Conservation (phyloP, 768 basidiomycete genomes). For the Boletus rufocinnamomeus region DNA sequence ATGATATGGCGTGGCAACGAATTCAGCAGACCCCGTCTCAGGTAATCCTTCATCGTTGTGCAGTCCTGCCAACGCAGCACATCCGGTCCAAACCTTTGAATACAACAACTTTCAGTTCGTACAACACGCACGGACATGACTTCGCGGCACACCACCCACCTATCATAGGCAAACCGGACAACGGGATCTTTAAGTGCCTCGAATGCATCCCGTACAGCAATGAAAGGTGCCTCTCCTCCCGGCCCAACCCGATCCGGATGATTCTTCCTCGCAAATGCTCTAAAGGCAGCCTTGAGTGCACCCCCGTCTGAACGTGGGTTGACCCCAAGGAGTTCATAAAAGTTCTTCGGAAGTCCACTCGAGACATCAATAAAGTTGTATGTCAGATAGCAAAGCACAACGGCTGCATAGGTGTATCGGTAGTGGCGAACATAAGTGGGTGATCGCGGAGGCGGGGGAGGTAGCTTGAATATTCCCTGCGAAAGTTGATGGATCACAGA, state of each 20-base stretch:
- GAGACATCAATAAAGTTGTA: conserved; percentile 66
- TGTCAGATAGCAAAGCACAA: conserved; percentile 64
- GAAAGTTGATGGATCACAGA: conserved; percentile 44
- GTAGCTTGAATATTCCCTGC: conserved; percentile 33
- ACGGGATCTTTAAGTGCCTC: conserved; percentile 78
- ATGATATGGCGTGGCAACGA: conserved; percentile 69
- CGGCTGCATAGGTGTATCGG: conserved; percentile 59
- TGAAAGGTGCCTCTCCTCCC: conserved; percentile 63
- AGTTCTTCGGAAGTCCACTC: conserved; percentile 63
- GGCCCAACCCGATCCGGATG: conserved; percentile 76
- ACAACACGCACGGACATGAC: not conserved
- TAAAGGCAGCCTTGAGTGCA: conserved; percentile 70
- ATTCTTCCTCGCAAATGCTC: conserved; percentile 68
- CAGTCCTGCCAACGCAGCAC: conserved; percentile 69
- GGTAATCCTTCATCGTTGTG: conserved; percentile 67
- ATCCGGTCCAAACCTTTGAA: conserved; percentile 71
- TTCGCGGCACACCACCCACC: conserved; percentile 45
- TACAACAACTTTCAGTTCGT: not conserved
- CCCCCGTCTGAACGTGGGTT: conserved; percentile 61
- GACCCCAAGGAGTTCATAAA: conserved; percentile 74
- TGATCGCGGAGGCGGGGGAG: conserved; percentile 44
- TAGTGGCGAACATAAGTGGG: conserved; percentile 57
- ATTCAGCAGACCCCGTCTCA: conserved; percentile 62
- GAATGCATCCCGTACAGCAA: conserved; percentile 69
- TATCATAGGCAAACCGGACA: conserved; percentile 83